Evolutionary conservation across 371 early-diverging fungal genomes (phyloP), one percentile per base, ranked within the genome.

Genomic region (Syncephalis fuscata): DNA sequence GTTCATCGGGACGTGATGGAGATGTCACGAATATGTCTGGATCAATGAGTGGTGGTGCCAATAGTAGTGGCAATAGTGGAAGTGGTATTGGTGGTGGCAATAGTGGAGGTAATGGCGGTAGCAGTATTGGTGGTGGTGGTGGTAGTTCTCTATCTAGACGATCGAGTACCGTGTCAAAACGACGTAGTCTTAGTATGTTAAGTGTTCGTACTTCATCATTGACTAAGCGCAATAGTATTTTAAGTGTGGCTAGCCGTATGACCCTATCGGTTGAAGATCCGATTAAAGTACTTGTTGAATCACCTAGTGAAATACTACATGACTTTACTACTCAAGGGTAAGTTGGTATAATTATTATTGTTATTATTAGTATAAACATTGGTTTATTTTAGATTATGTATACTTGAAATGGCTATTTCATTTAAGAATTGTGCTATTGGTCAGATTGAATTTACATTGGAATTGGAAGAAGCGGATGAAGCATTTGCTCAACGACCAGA

Each of bases 381-480:
- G 10, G 2, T 39, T 26, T 5, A n/a, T n/a, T 38, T 14, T 55
- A 77, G 78, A 17, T 54, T 71, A 16, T 62, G 78, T 22, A 63
- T 62, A 25, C 58, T 74, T 15, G 66, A 71, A 11, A 53, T 78
- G n/a, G 48, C 32, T 9, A 60, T 78, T 3, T 53, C 59, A 7
- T 53, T 78, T 24, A 66, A 58, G 51, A 78, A 78, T 55, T 71
- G 78, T 43, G 76, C 78, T 1, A 78, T 71, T 45, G 69, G 68
- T 41, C 51, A 54, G n/a, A 62, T 73, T 42, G 57, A 57, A 10
- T 78, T 66, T 49, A 67, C 65, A 3, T 45, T 78, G 1, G 76
- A 76, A 52, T 52, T 78, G 47, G 37, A 42, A 47, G 32, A 32
- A 24, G 39, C 26, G 49, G 53, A 21, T 45, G 44, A 14, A 46